A percentile compares a stretch with the other conserved stretches of the same genome.
Evolutionary conservation across 139 green algal genomes (phyloP).

Genomic region (Monoraphidium neglectum): DNA sequence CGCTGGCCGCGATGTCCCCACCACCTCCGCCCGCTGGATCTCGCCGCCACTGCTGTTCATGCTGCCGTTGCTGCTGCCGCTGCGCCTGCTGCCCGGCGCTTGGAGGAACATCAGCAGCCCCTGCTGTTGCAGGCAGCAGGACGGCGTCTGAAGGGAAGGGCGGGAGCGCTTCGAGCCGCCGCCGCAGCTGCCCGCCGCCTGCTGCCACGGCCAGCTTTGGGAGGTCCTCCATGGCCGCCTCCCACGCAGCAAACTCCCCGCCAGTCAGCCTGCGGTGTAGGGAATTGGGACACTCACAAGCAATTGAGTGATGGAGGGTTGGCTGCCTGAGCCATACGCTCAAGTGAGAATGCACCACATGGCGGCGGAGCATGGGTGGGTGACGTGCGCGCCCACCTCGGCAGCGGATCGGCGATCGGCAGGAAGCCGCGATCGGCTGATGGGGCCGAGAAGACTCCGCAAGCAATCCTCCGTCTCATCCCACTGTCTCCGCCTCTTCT

Average conservation of each 20-base stretch:
- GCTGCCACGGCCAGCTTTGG: constrained; percentile 18
- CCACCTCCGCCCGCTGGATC: background rate
- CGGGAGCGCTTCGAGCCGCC: constrained; percentile 19
- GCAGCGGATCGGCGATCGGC: no score
- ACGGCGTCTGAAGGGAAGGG: constrained; percentile 28
- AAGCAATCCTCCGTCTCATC: no score
- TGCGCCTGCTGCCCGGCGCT: background rate
- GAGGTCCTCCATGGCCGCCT: constrained; percentile 26
- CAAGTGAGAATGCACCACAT: no score
- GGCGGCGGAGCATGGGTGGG: no score
- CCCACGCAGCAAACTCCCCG: constrained; percentile 1
- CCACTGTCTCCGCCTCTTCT: no score
- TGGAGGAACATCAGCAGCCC: background rate
- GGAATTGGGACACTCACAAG: no score
- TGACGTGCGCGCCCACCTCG: no score
- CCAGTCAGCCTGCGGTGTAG: constrained; percentile 9
- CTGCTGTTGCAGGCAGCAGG: background rate
- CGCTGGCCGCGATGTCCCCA: background rate
- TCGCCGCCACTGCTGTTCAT: constrained; percentile 4
- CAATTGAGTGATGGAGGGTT: no score
- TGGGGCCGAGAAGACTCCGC: no score
- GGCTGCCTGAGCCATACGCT: no score
- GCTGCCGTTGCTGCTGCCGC: constrained; percentile 6
- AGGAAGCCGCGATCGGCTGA: no score
- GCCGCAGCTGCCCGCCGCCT: background rate